Conservation (phyloP, 768 basidiomycete genomes). For the Mycena indigotica region DNA sequence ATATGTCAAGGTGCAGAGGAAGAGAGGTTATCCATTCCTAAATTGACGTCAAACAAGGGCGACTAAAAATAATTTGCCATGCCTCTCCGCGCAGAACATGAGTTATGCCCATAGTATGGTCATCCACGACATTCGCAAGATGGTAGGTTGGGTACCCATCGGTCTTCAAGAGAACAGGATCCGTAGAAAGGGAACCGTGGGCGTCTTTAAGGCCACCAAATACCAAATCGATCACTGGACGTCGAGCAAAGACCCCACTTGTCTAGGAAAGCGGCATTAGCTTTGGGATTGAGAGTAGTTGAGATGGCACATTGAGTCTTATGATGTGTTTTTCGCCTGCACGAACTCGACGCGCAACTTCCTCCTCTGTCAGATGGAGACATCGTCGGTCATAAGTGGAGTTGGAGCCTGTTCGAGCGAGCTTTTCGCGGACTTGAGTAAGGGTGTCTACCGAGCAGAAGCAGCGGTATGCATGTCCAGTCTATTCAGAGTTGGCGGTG, state of each 20-base stretch:
- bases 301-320: constrained; percentile 77
- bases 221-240: constrained; percentile 64
- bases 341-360: constrained; percentile 70
- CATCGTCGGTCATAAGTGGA: constrained; percentile 88
- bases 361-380: constrained; percentile 83
- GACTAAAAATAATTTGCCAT: constrained; percentile 12
- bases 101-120: constrained; percentile 93
- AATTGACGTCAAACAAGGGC: not conserved
- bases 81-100: constrained; percentile 96
- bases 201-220: constrained; percentile 77
- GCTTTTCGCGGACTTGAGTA: constrained; percentile 62
- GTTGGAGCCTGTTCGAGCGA: constrained; percentile 74
- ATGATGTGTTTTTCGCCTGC: constrained; percentile 81
- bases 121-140: constrained; percentile 93
- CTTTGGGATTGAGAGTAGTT: not conserved
- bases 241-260: constrained; percentile 53
- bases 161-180: constrained; percentile 89
- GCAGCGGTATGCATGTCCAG: constrained; percentile 90
- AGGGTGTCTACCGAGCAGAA: constrained; percentile 85
- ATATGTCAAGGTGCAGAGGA: constrained; percentile 88
- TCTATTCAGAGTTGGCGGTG: constrained; percentile 42
- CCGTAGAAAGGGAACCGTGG: constrained; percentile 78
- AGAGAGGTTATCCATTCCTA: constrained; percentile 97
- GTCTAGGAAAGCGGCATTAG: constrained; percentile 46
- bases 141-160: constrained; percentile 97